These are phyloP conservation scores for Cornus suecica DNA, from an alignment of 148 eudicot genomes.

Conservation along the genomic window DNA sequence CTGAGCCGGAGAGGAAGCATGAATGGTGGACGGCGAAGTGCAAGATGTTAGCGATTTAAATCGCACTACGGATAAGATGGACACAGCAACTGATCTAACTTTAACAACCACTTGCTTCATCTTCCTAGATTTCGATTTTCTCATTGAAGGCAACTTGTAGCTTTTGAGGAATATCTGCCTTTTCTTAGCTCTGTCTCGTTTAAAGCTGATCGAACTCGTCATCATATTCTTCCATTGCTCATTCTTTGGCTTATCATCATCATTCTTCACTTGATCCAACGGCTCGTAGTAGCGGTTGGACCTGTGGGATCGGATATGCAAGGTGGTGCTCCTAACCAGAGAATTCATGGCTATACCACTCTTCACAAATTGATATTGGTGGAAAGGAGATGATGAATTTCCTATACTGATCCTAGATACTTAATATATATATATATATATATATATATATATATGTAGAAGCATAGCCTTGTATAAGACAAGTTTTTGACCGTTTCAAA, in stretches of 20 bases:
- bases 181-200: constrained; percentile 42
- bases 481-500: neutral
- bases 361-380: neutral
- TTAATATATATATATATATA: neutral
- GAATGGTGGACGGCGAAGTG: constrained; percentile 20
- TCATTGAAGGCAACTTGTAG: constrained; percentile 34
- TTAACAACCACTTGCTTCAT: constrained; percentile 26
- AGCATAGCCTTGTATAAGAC: neutral
- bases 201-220: constrained; percentile 29
- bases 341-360: constrained; percentile 14
- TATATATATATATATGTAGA: neutral
- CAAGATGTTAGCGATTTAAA: constrained; percentile 19
- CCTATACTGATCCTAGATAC: neutral
- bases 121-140: constrained; percentile 18
- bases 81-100: constrained; percentile 21
- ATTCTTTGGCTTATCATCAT: constrained; percentile 15
- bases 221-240: neutral
- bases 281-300: constrained; percentile 2
- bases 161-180: constrained; percentile 48
- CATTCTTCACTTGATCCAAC: constrained; percentile 7
- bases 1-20: constrained; percentile 13
- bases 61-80: constrained; percentile 18
- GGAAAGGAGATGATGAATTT: neutral
- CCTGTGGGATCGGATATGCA: constrained; percentile 15
- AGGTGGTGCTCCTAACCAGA: constrained; percentile 19